Base-by-base conservation (phyloP, 805 yeast species). In the Nakazawaea laoshanensis region DNA sequence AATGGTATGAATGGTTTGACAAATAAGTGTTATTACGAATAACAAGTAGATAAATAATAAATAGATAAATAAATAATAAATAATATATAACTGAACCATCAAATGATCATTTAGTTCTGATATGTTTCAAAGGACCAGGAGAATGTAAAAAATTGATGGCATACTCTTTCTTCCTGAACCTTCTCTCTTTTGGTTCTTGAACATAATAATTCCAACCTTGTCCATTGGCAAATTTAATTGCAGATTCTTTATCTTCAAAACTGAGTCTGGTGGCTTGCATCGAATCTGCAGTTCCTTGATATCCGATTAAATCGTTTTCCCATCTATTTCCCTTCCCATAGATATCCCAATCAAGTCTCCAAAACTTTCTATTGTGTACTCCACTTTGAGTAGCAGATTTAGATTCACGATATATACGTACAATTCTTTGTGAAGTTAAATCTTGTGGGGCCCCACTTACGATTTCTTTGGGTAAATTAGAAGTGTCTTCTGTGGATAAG, bases 241-340 rank as follows among this genome's bases (percentile, higher is more conserved):
- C 95, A 25, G 83, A 71, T 30, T 84, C 89, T 56, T 73, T 77
- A 32, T 77, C 63, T 49, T 75, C 80, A 53, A 84, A 84, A 52
- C 76, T 75, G 65, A 84, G 57, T 50, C 70, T 70, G 7, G 89
- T 78, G 12, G 80, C 86, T 60, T 83, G 81, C 81, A 85, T 78
- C 58, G 75, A 77, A 54, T 84, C 95, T 23, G 82, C 73, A 28
- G 81, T 65, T 29, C 83, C 71, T 48, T 82, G 88, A 64, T 82
- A 84, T 17, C 95, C 95, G 57, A 84, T 84, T 52, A 84, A 64
- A 53, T 82, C 89, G 57, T 84, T 84, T 52, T 84, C 95, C 94
- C 94, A 84, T 52, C 92, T 65, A 63, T 84, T 75, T 15, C 81
- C 84, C 48, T 77, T 74, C 28, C 76, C 76, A 36, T 78, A 59